Evolutionary conservation across 495 filamentous ascomycete species (phyloP).

Genomic region (Penicillium bovifimosum): DNA sequence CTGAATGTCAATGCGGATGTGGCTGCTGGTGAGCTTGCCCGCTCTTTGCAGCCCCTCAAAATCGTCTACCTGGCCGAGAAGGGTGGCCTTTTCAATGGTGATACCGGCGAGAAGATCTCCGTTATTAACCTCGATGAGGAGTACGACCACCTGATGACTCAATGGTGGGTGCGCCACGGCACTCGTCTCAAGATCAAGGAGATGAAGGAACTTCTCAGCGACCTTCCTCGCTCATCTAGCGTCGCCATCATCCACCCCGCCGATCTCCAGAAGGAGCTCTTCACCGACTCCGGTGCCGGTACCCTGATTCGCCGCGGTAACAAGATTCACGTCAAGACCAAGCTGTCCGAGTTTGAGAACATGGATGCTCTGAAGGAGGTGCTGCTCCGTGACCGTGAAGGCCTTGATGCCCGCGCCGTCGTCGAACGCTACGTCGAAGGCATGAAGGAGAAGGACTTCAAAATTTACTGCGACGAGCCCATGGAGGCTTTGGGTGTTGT

Average conservation of each 20-base stretch:
- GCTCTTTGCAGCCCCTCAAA: slow-evolving; percentile 87
- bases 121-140: slow-evolving; percentile 98
- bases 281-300: slow-evolving; percentile 93
- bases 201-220: slow-evolving; percentile 87
- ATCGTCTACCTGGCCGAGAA: slow-evolving; percentile 98
- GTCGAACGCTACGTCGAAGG: slow-evolving; percentile 83
- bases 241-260: slow-evolving; percentile 96
- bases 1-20: slow-evolving; percentile 98
- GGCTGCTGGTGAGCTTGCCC: slow-evolving; percentile 87
- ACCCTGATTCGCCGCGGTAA: slow-evolving; percentile 91
- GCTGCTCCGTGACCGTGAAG: slow-evolving; percentile 78
- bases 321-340: slow-evolving; percentile 73
- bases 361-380: slow-evolving; percentile 72
- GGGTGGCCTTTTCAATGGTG: slow-evolving; percentile 90
- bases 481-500: slow-evolving; percentile 96
- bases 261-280: slow-evolving; percentile 91
- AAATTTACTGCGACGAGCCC: slow-evolving; percentile 92
- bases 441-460: slow-evolving; percentile 71
- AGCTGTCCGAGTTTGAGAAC: slow-evolving; percentile 74
- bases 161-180: slow-evolving; percentile 94
- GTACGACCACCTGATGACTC: slow-evolving; percentile 88
- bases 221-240: slow-evolving; percentile 84
- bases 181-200: slow-evolving; percentile 98
- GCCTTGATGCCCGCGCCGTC: slow-evolving; percentile 73
- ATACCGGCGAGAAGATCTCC: slow-evolving; percentile 91